These are phyloP conservation scores for Prunus fruticosa DNA, from an alignment of 306 rosid genomes.

Conservation along the genomic window DNA sequence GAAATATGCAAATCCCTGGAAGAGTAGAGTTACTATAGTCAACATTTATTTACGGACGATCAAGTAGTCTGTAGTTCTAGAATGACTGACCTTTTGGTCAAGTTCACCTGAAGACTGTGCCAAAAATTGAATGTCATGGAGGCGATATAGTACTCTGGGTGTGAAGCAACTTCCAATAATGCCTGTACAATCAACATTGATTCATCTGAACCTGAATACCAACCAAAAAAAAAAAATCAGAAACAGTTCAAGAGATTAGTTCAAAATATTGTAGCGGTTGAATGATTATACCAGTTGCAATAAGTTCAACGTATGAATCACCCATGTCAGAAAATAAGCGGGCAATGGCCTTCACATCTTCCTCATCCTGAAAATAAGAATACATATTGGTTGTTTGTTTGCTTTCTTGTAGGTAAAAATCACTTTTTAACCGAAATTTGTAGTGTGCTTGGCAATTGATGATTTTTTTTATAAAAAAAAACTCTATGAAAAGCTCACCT, in stretches of 20 bases:
- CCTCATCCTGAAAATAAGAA: slow-evolving; percentile 76
- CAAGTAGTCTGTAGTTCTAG: slow-evolving; percentile 12
- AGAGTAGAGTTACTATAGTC: slow-evolving; percentile 28
- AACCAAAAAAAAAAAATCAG: slow-evolving; percentile 27
- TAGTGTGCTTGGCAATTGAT: background rate
- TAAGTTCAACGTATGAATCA: slow-evolving; percentile 90
- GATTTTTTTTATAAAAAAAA: background rate
- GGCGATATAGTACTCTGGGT: slow-evolving; percentile 90
- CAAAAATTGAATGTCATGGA: slow-evolving; percentile 97
- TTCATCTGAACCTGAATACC: slow-evolving; percentile 77
- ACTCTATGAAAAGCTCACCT: background rate
- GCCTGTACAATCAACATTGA: slow-evolving; percentile 90
- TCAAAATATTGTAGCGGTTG: background rate
- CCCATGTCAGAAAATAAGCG: slow-evolving; percentile 99
- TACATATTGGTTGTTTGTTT: background rate
- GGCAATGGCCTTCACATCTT: slow-evolving; percentile 98
- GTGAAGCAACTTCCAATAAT: slow-evolving; percentile 95
- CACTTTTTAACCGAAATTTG: background rate
- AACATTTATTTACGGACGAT: slow-evolving; percentile 25
- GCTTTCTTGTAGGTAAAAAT: background rate
- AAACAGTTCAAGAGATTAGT: slow-evolving; percentile 1
- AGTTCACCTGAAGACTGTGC: slow-evolving; percentile 93
- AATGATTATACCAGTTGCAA: slow-evolving; percentile 66
- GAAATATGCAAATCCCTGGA: slow-evolving; percentile 77
- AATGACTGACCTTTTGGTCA: slow-evolving; percentile 67